These are phyloP conservation scores for Vigna reflexopilosa DNA, from an alignment of 306 rosid species.

Conservation along the genomic window DNA sequence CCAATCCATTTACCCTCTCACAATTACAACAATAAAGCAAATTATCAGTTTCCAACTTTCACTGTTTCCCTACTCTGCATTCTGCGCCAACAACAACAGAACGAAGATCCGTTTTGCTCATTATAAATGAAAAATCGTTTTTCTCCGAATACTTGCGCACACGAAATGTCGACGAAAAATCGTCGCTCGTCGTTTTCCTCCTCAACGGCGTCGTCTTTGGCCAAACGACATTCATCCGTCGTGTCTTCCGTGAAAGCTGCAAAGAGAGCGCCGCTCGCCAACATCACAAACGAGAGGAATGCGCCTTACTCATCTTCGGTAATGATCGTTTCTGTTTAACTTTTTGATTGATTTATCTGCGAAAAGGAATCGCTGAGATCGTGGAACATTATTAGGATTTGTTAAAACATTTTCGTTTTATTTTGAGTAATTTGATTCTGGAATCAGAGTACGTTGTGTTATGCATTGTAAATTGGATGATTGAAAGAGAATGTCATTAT, in stretches of 20 bases:
- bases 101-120: not conserved
- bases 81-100: not conserved
- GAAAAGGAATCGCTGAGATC: not conserved
- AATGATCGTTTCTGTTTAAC: not conserved
- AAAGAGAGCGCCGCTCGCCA: slow-evolving; percentile 74
- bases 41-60: not conserved
- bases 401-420: no score
- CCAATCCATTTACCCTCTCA: not conserved
- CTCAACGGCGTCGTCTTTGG: slow-evolving; percentile 71
- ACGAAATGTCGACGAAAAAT: slow-evolving; percentile 59
- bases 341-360: not conserved
- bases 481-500: not conserved
- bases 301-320: slow-evolving; percentile 56
- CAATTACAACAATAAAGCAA: not conserved
- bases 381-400: not conserved
- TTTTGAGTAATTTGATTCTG: not conserved
- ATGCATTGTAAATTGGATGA: not conserved
- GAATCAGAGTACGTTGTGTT: not conserved
- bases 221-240: slow-evolving; percentile 60
- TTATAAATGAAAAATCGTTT: not conserved
- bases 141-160: not conserved
- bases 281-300: slow-evolving; percentile 63
- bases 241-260: slow-evolving; percentile 56
- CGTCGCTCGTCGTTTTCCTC: slow-evolving; percentile 70
- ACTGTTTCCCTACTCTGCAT: not conserved